phyloP scores from a whole-genome alignment of 1,284 basidiomycete species.

The Sporisorium scitamineum region DNA sequence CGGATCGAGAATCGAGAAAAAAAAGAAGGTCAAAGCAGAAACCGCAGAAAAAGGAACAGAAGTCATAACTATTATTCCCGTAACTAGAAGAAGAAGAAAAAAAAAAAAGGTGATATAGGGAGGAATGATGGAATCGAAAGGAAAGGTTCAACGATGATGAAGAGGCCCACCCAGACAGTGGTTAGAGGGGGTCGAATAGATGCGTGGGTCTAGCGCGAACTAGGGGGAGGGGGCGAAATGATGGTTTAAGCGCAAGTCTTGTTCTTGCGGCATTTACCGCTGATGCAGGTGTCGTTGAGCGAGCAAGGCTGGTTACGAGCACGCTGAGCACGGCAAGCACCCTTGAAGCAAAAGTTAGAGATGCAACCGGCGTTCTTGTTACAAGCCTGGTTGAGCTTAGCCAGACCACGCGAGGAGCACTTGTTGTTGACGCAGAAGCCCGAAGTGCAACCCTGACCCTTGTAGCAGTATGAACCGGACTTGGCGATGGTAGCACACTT shows the following conservation, averaged over 20 bases:
- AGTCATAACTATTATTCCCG: slow-evolving; percentile 9
- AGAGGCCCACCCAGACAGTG: not conserved
- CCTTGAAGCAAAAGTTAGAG: slow-evolving; percentile 33
- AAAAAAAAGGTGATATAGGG: not conserved
- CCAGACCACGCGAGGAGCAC: slow-evolving; percentile 25
- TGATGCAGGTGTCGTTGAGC: slow-evolving; percentile 30
- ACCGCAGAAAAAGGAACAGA: not conserved
- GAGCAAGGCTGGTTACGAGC: slow-evolving; percentile 25
- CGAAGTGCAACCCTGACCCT: slow-evolving; percentile 37
- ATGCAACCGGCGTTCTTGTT: slow-evolving; percentile 14
- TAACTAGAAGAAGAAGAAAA: not conserved
- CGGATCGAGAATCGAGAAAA: not conserved
- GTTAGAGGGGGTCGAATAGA: not conserved
- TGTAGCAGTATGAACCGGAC: slow-evolving; percentile 40
- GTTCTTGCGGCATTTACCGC: slow-evolving; percentile 21
- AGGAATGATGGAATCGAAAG: not conserved
- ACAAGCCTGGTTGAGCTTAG: slow-evolving; percentile 16
- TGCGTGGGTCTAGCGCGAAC: slow-evolving; percentile 21
- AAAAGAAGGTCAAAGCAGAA: not conserved
- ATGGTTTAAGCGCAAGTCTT: slow-evolving; percentile 27
- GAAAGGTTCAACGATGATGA: not conserved
- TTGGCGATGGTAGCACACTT: slow-evolving; percentile 21
- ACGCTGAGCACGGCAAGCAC: slow-evolving; percentile 32
- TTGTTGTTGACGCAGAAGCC: slow-evolving; percentile 33
- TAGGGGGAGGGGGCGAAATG: not conserved